A percentile compares a stretch with the other conserved stretches of the same genome.
phyloP scores from a whole-genome alignment of 2,329 filamentous ascomycete species.

The Penicillium crustosum region DNA sequence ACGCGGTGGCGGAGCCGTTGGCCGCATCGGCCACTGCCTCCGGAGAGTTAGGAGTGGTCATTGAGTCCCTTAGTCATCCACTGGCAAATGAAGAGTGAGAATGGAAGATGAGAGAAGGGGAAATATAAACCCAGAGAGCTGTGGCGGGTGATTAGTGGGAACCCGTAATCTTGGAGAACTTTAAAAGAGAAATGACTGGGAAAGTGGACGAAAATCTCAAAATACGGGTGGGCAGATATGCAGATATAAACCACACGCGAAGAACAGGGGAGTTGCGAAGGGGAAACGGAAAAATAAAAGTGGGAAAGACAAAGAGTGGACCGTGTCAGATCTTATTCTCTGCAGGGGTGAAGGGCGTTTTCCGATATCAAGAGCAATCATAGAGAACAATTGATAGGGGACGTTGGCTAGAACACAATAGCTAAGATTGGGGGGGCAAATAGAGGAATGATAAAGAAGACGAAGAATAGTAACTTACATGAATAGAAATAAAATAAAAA shows the following conservation, averaged over 20 bases:
- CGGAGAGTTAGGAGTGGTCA: constrained; percentile 47
- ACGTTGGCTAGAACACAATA: background rate
- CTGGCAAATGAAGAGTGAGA: constrained; percentile 13
- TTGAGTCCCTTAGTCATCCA: constrained; percentile 44
- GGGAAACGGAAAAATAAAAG: constrained; percentile 16
- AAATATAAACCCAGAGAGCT: constrained; percentile 16
- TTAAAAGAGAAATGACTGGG: background rate
- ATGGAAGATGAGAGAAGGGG: constrained; percentile 19
- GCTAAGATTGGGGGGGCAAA: background rate
- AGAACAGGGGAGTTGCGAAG: constrained; percentile 15
- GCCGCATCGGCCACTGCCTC: constrained; percentile 40
- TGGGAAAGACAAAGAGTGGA: constrained; percentile 23
- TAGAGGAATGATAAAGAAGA: too few relatives aligned
- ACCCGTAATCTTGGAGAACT: background rate
- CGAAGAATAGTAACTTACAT: background rate
- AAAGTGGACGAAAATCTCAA: constrained; percentile 23
- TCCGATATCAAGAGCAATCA: constrained; percentile 20
- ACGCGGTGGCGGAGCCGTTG: constrained; percentile 59
- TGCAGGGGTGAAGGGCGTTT: constrained; percentile 24
- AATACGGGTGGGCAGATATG: constrained; percentile 21
- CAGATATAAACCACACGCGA: too few relatives aligned
- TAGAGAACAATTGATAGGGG: constrained; percentile 14
- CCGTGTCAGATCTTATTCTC: constrained; percentile 26
- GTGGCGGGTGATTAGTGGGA: constrained; percentile 16
- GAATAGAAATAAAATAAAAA: background rate